Percentiles rank a stretch among this genome's conserved stretches.
Conservation (phyloP, 352 stramenopile genomes). For the Phytophthora brassicae region DNA sequence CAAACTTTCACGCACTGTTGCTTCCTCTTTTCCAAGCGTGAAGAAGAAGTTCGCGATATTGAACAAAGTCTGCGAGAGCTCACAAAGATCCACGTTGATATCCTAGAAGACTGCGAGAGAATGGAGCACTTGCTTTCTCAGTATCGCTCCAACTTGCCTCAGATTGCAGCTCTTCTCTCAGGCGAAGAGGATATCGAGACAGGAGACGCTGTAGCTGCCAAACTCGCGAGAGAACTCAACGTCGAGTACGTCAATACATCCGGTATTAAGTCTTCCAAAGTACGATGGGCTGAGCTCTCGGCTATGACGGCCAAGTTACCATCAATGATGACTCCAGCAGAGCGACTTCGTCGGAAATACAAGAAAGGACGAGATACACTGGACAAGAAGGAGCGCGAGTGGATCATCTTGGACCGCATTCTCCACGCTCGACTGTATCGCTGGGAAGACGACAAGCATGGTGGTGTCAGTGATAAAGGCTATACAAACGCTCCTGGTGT, state of each 20-base stretch:
- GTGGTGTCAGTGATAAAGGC: slow-evolving; percentile 18
- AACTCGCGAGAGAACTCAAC: slow-evolving; percentile 57
- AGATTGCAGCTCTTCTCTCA: slow-evolving; percentile 49
- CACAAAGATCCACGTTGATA: slow-evolving; percentile 61
- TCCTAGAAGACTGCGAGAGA: slow-evolving; percentile 56
- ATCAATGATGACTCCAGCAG: slow-evolving; percentile 76
- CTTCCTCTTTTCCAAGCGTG: slow-evolving; percentile 70
- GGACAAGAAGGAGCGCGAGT: slow-evolving; percentile 77
- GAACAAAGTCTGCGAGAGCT: slow-evolving; percentile 64
- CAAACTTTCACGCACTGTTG: slow-evolving; percentile 62
- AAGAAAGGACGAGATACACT: slow-evolving; percentile 67
- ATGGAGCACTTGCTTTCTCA: slow-evolving; percentile 62
- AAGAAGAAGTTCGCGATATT: slow-evolving; percentile 74
- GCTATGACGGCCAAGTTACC: slow-evolving; percentile 75
- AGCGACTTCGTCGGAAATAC: slow-evolving; percentile 81
- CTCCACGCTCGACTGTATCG: slow-evolving; percentile 62
- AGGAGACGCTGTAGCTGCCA: slow-evolving; percentile 51
- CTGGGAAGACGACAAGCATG: slow-evolving; percentile 59
- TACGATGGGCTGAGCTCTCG: slow-evolving; percentile 72
- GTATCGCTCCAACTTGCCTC: slow-evolving; percentile 53
- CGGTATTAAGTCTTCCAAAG: slow-evolving; percentile 52
- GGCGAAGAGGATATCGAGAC: slow-evolving; percentile 5
- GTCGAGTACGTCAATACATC: slow-evolving; percentile 56
- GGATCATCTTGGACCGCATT: slow-evolving; percentile 75
- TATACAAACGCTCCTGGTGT: slow-evolving; percentile 25